Conservation (phyloP, 345 rosid species). For the Gossypium turneri region DNA sequence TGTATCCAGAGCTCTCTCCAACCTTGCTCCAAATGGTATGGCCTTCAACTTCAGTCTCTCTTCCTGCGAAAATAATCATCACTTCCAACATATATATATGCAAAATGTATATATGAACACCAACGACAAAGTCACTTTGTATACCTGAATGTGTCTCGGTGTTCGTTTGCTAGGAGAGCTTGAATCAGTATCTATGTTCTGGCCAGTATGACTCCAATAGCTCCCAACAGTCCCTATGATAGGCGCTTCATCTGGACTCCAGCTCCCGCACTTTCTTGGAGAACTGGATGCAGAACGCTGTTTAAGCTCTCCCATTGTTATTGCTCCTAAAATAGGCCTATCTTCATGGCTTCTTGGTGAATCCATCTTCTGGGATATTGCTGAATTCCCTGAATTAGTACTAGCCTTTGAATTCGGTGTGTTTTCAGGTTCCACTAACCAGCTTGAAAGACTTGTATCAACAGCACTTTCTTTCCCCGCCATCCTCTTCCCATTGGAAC, state of each 20-base stretch:
- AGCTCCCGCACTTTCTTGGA: slow-evolving; percentile 28
- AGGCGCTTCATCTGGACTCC: slow-evolving; percentile 35
- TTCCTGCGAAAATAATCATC: slow-evolving; percentile 30
- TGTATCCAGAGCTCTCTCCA: slow-evolving; percentile 35
- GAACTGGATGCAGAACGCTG: slow-evolving; percentile 33
- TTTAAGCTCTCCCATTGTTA: slow-evolving; percentile 34
- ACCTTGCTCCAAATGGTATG: slow-evolving; percentile 32
- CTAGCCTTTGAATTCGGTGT: slow-evolving; percentile 35
- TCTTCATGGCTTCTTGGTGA: slow-evolving; percentile 32
- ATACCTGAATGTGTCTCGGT: slow-evolving; percentile 38
- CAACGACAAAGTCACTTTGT: neutral
- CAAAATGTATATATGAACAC: neutral
- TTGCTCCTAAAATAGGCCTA: slow-evolving; percentile 36
- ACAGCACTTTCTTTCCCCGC: slow-evolving; percentile 37
- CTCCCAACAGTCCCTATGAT: slow-evolving; percentile 59
- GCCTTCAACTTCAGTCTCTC: slow-evolving; percentile 39
- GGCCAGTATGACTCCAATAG: slow-evolving; percentile 47
- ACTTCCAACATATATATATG: neutral
- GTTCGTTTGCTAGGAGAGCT: slow-evolving; percentile 34
- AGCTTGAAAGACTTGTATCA: slow-evolving; percentile 62
- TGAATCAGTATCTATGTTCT: slow-evolving; percentile 28
- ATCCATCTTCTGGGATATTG: slow-evolving; percentile 25
- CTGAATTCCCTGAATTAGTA: slow-evolving; percentile 35
- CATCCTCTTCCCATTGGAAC: slow-evolving; percentile 18
- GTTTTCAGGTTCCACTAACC: slow-evolving; percentile 47